phyloP scores from a whole-genome alignment of 768 basidiomycete genomes.

The Gloeostereum incarnatum region DNA sequence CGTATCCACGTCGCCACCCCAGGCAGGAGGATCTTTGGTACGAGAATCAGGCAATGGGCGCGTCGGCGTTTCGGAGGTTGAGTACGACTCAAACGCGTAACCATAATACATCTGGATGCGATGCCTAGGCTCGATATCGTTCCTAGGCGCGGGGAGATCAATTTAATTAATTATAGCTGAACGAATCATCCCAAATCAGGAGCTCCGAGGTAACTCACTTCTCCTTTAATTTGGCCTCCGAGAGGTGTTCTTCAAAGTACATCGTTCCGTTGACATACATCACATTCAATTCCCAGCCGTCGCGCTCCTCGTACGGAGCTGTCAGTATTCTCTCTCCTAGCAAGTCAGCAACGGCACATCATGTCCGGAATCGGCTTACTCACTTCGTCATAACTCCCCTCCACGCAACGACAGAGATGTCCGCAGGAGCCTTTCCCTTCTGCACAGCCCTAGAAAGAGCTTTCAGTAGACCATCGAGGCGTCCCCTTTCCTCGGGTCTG shows the following conservation, averaged over 20 bases:
- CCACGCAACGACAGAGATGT: conserved; percentile 61
- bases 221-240: conserved; percentile 45
- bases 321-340: conserved; percentile 61
- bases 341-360: conserved; percentile 11
- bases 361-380: too few species aligned
- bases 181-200: conserved; percentile 1
- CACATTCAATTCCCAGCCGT: conserved; percentile 75
- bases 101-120: conserved; percentile 70
- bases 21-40: conserved; percentile 31
- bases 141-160: conserved; percentile 27
- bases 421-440: conserved; percentile 23
- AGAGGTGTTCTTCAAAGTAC: conserved; percentile 67
- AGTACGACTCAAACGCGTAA: conserved; percentile 86
- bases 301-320: conserved; percentile 75
- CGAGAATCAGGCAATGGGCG: conserved; percentile 9
- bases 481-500: conserved; percentile 52
- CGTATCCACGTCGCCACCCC: conserved; percentile 79
- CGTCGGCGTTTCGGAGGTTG: conserved; percentile 43
- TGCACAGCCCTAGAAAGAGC: conserved; percentile 39
- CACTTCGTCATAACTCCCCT: conserved; percentile 82
- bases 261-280: conserved; percentile 66
- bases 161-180: conserved; percentile 2
- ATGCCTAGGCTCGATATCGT: conserved; percentile 55
- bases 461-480: conserved; percentile 60
- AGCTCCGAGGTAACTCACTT: conserved; percentile 40